Base-by-base conservation (phyloP, 805 yeast species). In the Kregervanrija delftensis region DNA sequence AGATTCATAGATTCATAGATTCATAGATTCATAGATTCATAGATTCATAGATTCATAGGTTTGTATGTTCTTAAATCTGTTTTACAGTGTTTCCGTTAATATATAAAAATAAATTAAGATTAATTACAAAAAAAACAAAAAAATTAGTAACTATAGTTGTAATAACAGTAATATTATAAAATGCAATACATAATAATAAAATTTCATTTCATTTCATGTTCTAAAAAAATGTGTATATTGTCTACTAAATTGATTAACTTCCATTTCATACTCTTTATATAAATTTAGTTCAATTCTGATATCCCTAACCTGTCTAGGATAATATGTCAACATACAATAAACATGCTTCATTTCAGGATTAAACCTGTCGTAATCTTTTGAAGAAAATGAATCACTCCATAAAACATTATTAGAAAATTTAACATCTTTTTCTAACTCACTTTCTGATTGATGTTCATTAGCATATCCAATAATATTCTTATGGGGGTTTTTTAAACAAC, bases 161-260 rank as follows among this genome's bases (percentile, higher is more conserved):
- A 22, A 6, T 22, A 22, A 22, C 28, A 22, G 28, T 22, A 22
- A 22, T 22, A 22, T 22, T 22, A 22, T 22, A 22, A 22, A 22
- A 22, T 22, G 28, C 28, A 22, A 22, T 22, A 22, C 28, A 22
- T 22, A 6, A 22, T 22, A 22, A 12, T 12, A 14, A 17, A 13
- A 12, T 15, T 36, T 12, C 39, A 12, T 8, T 4, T n/a, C n/a
- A 12, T 12, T 28, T 54, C 43, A 56, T 42, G 66, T 71, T 49
- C 69, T 72, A 57, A 81, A 83, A 59, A 74, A 81, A 55, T 85
- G 91, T 8, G 91, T 85, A 58, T 78, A 74, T 30, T 65, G 61
- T 44, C 69, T 72, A 34, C 86, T 79, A 33, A 68, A 64, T 45
- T 76, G 81, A 59, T 85, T 88, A 33, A 85, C 84, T 34, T 67